Evolutionary conservation across 176 grass and related monocot genomes (phyloP).

Genomic region (Paspalum vaginatum): DNA sequence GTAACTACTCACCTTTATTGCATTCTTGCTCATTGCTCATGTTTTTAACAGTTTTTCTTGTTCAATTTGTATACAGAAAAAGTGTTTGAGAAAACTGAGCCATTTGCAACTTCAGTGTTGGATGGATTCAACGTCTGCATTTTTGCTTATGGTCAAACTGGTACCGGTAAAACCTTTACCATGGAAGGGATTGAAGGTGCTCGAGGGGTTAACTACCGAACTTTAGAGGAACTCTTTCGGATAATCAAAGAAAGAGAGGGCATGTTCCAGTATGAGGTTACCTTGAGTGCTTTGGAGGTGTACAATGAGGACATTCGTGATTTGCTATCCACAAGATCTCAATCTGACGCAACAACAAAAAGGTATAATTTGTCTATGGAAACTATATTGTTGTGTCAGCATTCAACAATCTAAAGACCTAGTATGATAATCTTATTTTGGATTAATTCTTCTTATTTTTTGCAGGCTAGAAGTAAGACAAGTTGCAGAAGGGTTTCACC

Average conservation of each 20-base stretch:
- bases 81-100: constrained; percentile 77
- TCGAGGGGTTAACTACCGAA: constrained; percentile 90
- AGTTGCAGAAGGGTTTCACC: constrained; percentile 85
- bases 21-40: not conserved
- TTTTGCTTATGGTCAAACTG: constrained; percentile 92
- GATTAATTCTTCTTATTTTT: too few relatives aligned
- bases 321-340: constrained; percentile 72
- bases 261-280: constrained; percentile 71
- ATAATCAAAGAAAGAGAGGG: constrained; percentile 81
- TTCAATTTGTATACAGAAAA: constrained; percentile 52
- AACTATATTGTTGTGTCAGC: not conserved
- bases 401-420: not conserved
- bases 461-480: constrained; percentile 87
- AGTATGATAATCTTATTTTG: not conserved
- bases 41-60: constrained; percentile 22
- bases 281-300: constrained; percentile 85
- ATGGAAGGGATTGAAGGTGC: constrained; percentile 88
- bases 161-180: constrained; percentile 97
- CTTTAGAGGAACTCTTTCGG: constrained; percentile 81
- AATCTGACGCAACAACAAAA: constrained; percentile 56
- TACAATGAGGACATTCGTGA: constrained; percentile 98
- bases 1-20: not conserved
- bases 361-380: constrained; percentile 47
- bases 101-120: constrained; percentile 86
- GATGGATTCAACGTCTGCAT: constrained; percentile 97